Percentiles rank a stretch among this genome's conserved stretches.
phyloP scores from a whole-genome alignment of 1,284 basidiomycete genomes.

The Spongispora temasekensis region DNA sequence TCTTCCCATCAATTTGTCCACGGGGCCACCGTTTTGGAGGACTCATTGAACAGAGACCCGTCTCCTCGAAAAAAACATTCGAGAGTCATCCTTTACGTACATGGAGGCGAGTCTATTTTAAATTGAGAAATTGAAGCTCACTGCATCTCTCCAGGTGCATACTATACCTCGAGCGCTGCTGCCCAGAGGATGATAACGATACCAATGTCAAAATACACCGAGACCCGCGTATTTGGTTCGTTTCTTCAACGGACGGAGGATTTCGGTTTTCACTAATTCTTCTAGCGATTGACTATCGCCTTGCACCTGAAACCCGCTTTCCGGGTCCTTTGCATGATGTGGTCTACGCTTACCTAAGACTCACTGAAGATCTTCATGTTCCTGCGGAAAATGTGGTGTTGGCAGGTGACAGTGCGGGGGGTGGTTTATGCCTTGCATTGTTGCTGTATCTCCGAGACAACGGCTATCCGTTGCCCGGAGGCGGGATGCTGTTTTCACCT shows the following conservation, averaged over 20 bases:
- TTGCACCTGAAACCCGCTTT: constrained; percentile 94
- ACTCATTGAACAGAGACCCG: constrained; percentile 11
- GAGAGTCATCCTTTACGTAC: constrained; percentile 89
- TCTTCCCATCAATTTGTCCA: constrained; percentile 32
- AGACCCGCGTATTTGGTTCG: constrained; percentile 92
- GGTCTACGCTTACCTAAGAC: constrained; percentile 83
- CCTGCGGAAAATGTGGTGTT: constrained; percentile 89
- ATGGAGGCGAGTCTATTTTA: constrained; percentile 68
- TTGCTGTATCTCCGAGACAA: constrained; percentile 93
- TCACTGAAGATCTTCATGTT: constrained; percentile 88
- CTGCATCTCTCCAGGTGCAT: constrained; percentile 64
- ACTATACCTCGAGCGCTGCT: constrained; percentile 93
- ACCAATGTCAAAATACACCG: constrained; percentile 86
- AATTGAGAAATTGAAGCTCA: constrained; percentile 5
- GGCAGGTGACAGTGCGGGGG: constrained; percentile 93
- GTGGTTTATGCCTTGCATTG: constrained; percentile 83
- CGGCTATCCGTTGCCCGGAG: constrained; percentile 76
- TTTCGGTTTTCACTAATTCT: constrained; percentile 7
- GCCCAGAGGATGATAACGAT: constrained; percentile 93
- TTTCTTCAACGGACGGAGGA: constrained; percentile 10
- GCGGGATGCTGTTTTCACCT: constrained; percentile 85
- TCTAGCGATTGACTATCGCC: constrained; percentile 91
- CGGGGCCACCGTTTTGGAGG: constrained; percentile 13
- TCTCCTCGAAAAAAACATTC: constrained; percentile 53
- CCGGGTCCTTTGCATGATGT: constrained; percentile 94